Evolutionary conservation across 352 stramenopile species (phyloP).

Genomic region (Phytopythium helicoides): DNA sequence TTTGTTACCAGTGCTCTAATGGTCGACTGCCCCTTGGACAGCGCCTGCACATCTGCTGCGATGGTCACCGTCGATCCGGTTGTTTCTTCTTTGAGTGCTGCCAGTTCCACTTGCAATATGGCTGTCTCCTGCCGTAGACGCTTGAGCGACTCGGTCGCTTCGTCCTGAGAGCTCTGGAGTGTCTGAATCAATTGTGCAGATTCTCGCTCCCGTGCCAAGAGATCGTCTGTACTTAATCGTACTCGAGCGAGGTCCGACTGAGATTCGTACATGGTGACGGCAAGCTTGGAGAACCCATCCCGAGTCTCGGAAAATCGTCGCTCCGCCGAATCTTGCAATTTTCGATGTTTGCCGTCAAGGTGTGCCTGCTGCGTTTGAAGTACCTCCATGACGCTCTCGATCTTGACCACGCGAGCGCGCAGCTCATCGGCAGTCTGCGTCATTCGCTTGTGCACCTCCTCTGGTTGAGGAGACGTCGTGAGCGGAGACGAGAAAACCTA

Average conservation of each 20-base stretch:
- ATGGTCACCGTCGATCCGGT: conserved; percentile 22
- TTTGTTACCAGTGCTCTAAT: conserved; percentile 34
- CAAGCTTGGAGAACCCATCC: conserved; percentile 48
- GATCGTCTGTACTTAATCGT: conserved; percentile 38
- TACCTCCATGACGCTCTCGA: conserved; percentile 31
- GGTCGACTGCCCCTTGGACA: conserved; percentile 37
- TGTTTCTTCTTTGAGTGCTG: conserved; percentile 33
- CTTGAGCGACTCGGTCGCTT: conserved; percentile 35
- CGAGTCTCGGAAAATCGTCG: conserved; percentile 37
- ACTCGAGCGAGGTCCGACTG: conserved; percentile 40
- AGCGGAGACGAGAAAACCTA: neutral
- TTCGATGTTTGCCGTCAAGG: conserved; percentile 36
- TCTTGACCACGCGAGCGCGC: conserved; percentile 21
- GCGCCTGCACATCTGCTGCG: conserved; percentile 40
- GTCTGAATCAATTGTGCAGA: conserved; percentile 32
- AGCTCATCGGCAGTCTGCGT: conserved; percentile 17
- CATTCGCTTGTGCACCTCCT: conserved; percentile 33
- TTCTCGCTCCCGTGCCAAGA: conserved; percentile 47
- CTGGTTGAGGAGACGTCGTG: conserved; percentile 6
- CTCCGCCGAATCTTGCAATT: conserved; percentile 36
- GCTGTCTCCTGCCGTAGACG: conserved; percentile 36
- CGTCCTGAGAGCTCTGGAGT: conserved; percentile 47
- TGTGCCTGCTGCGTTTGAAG: conserved; percentile 31
- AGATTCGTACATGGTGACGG: conserved; percentile 42
- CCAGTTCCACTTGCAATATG: conserved; percentile 38